Base-by-base conservation (phyloP, 1,139 yeast species). In the Taphrina pruni region DNA sequence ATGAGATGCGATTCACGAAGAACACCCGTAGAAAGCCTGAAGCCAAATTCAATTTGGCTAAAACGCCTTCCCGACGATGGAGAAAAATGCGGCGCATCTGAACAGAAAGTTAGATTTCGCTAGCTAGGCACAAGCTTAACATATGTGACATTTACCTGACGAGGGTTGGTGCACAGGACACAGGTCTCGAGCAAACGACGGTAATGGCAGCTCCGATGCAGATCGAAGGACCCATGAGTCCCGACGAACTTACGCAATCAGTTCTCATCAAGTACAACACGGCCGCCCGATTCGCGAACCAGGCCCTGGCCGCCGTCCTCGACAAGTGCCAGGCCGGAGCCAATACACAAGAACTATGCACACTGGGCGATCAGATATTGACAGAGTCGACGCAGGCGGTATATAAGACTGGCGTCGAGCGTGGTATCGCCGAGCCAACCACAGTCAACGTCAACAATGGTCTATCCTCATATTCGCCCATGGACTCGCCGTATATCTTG, bases 371-470 rank as follows among this genome's bases (percentile, higher is more conserved):
- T 50, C 46, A 51, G 7, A 20, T 56, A 32, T 48, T 69, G 5
- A n/a, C 41, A 17, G 71, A 66, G 26, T 20, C 41, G 45, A 60
- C 61, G 12, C 48, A 57, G 9, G 21, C 65, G 8, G 69, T 69
- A 17, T 69, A 60, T 46, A 69, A 69, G 32, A 45, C 60, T 21
- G 64, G 60, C n/a, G 62, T 75, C 39, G 84, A 81, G 80, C 90
- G 89, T 79, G 97, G 97, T 71, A 89, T 94, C 77, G 90, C 97
- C 14, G 85, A 85, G 71, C 99, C 99, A n/a, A 93, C 93, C 17
- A 85, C 90, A 70, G 86, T 94, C 73, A 96, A 92, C 78, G 88
- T 90, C 70, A 90, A 90, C 76, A 93, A 90, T 77, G 83, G 90
- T 71, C 85, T 88, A 26, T 79, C 82, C 71, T 97, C 96, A 20